Conservation (phyloP, 352 stramenopile species). For the Globisporangium barbulae region DNA sequence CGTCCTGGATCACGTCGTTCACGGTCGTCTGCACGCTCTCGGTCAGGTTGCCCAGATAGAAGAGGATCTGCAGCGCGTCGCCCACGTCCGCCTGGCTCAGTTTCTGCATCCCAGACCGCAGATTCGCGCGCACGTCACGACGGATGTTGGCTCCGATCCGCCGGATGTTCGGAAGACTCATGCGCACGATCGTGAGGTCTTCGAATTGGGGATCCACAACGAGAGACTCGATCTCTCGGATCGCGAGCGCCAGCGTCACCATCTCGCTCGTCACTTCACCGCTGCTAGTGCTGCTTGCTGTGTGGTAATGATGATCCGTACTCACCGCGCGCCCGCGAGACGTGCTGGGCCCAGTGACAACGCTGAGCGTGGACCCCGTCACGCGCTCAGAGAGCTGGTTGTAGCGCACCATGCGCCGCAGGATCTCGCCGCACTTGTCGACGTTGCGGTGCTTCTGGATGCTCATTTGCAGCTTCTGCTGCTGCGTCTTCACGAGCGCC, state of each 20-base stretch:
- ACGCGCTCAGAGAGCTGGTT: slow-evolving; percentile 66
- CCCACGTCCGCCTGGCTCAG: slow-evolving; percentile 69
- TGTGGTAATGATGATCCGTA: slow-evolving; percentile 3
- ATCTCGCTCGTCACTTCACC: slow-evolving; percentile 35
- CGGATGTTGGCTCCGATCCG: slow-evolving; percentile 48
- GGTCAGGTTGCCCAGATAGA: slow-evolving; percentile 60
- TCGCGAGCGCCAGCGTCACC: slow-evolving; percentile 58
- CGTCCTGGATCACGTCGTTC: slow-evolving; percentile 81
- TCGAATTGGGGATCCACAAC: slow-evolving; percentile 54
- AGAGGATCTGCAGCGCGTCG: slow-evolving; percentile 77
- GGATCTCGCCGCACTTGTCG: slow-evolving; percentile 67
- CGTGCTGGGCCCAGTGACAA: slow-evolving; percentile 13
- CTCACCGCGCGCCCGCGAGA: slow-evolving; percentile 5
- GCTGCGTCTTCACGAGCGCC: slow-evolving; percentile 45
- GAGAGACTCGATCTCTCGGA: slow-evolving; percentile 67
- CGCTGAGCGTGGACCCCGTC: slow-evolving; percentile 34
- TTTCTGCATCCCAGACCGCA: slow-evolving; percentile 47
- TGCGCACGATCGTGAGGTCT: slow-evolving; percentile 59
- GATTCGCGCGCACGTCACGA: slow-evolving; percentile 44
- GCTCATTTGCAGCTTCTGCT: slow-evolving; percentile 47
- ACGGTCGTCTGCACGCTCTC: slow-evolving; percentile 69
- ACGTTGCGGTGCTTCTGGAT: slow-evolving; percentile 81
- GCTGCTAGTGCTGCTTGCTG: slow-evolving; percentile 1
- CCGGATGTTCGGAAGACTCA: slow-evolving; percentile 44
- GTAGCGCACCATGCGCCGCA: slow-evolving; percentile 72